Evolutionary conservation across 495 filamentous ascomycete genomes (phyloP), one percentile per base, ranked within the genome.

Genomic region (Annulohypoxylon stygium): DNA sequence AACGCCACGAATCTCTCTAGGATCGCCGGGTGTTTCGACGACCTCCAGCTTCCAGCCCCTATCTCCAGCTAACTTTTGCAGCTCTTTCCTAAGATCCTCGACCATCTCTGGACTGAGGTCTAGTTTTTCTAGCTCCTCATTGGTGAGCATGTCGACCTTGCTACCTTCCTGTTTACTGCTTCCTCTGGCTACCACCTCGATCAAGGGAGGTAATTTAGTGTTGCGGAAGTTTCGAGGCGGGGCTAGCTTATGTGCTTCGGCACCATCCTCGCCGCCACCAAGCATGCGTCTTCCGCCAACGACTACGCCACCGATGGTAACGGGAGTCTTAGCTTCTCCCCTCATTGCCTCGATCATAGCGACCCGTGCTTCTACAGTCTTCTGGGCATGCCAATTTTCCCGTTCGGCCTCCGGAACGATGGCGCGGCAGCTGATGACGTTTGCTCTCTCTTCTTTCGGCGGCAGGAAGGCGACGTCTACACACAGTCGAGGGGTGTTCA

Each of bases 401-500:
- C 89, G 81, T 36, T 92, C 87, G 9, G 84, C 81, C 1, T 91
- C 86, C 4, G 82, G 80, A 18, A 97, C 81, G 53, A 97, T 89
- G 61, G 90, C 88, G 7, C 88, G 87, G 76, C 96, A 99, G 65
- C 88, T 88, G 37, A 99, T 93, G 2, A 87, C 77, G 76, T 97
- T 89, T 5, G 93, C 90, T 61, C 90, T 89, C 67, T 91, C 92
- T 60, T 93, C 89, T 65, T 94, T 91, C 1, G 94, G 93, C 8
- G 95, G 94, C 43, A 93, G 85, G 81, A 99, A 99, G 5, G 95
- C 95, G 23, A 94, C 90, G 71, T 99, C 96, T 77, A 92, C 91
- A 80, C 96, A 99, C 50, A 99, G 89, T 1, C 95, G 89, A 2
- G 96, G 93, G 0, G 96, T 99, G 78, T 98, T 92, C 59, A 99